Evolutionary conservation across 2,329 filamentous ascomycete genomes (phyloP).

Genomic region (Epichloe gansuensis): DNA sequence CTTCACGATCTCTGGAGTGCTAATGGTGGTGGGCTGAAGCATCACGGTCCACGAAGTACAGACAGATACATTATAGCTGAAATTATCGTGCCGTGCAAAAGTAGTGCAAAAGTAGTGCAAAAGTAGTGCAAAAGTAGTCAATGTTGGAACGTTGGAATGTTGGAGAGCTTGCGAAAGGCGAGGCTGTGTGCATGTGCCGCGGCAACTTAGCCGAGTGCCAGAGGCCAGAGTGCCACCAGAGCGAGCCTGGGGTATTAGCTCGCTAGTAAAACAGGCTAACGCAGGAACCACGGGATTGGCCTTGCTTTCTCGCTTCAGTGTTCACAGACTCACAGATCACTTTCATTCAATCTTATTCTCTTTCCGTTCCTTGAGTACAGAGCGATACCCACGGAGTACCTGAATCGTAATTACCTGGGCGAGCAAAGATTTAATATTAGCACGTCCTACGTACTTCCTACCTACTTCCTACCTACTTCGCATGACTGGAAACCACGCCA

Average conservation of each 20-base stretch:
- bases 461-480: too few species aligned
- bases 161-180: background rate
- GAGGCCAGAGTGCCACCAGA: constrained; percentile 10
- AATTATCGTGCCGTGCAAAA: background rate
- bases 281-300: constrained; percentile 17
- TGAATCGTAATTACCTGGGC: too few species aligned
- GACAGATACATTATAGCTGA: background rate
- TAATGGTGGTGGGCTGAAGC: too few species aligned
- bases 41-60: too few species aligned
- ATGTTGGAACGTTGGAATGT: background rate
- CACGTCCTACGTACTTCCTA: too few species aligned
- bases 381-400: too few species aligned
- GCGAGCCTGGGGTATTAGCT: constrained; percentile 6
- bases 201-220: constrained; percentile 10
- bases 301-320: constrained; percentile 4
- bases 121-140: background rate
- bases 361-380: background rate
- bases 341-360: too few species aligned
- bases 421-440: too few species aligned
- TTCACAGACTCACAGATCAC: too few species aligned
- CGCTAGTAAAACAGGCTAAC: constrained; percentile 14
- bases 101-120: background rate
- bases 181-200: constrained; percentile 6
- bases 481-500: too few species aligned
- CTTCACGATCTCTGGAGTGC: background rate